Evolutionary conservation across 345 rosid species (phyloP).

Genomic region (Eucalyptus marginata): DNA sequence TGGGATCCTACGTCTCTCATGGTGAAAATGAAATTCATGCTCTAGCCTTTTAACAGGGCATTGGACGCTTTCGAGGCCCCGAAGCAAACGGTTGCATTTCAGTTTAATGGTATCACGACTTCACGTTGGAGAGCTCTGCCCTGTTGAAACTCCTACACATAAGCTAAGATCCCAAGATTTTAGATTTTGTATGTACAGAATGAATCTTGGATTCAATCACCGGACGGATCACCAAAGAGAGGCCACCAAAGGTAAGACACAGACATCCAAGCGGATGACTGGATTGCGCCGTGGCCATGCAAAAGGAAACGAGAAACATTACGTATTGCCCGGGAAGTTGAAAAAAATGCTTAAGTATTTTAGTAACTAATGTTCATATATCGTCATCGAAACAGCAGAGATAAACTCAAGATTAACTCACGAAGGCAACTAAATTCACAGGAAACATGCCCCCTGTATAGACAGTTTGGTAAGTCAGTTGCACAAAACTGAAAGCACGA

Average conservation of each 20-base stretch:
- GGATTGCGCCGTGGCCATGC: not conserved
- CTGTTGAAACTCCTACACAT: accelerated
- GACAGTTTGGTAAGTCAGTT: not conserved
- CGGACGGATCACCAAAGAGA: not conserved
- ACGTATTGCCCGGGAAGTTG: not conserved
- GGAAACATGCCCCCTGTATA: not conserved
- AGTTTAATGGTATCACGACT: not conserved
- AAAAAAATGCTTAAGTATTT: not conserved
- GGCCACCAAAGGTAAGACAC: not conserved
- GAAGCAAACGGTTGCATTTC: not conserved
- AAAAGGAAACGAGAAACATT: not conserved
- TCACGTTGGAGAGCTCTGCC: not conserved
- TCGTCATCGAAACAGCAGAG: not conserved
- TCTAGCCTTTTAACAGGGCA: not conserved
- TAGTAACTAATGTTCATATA: not conserved
- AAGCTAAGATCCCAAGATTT: not conserved
- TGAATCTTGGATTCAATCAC: not conserved
- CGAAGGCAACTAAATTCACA: not conserved
- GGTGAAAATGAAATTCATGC: not conserved
- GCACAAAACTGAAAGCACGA: not conserved
- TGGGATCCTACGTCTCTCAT: not conserved
- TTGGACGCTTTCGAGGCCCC: not conserved
- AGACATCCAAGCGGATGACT: not conserved
- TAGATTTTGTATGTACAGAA: not conserved
- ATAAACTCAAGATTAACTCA: not conserved